Evolutionary conservation across 2,329 filamentous ascomycete genomes (phyloP).

Genomic region (Nemania bipapillata): DNA sequence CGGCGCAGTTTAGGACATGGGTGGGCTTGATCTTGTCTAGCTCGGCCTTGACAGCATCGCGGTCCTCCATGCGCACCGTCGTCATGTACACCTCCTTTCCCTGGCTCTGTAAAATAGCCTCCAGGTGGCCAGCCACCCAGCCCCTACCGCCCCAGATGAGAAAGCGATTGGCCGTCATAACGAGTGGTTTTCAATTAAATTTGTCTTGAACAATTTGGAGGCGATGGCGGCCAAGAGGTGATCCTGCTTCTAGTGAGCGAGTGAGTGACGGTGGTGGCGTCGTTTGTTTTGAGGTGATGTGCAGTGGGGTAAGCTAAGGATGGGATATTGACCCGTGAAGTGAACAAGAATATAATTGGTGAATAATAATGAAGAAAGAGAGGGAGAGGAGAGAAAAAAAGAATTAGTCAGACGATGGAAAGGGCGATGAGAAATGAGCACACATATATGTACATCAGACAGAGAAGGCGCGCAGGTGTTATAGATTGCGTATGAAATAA

Average conservation of each 20-base stretch:
- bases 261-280: neutral
- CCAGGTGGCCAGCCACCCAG: conserved; percentile 72
- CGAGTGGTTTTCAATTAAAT: conserved; percentile 42
- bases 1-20: conserved; percentile 73
- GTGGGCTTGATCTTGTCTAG: conserved; percentile 70
- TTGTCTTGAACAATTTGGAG: neutral
- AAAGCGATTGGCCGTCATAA: conserved; percentile 55
- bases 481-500: neutral
- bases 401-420: neutral
- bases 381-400: neutral
- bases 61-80: conserved; percentile 72
- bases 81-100: conserved; percentile 71
- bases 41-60: conserved; percentile 65
- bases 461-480: neutral
- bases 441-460: conserved; percentile 1
- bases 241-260: neutral
- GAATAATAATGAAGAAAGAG: no score
- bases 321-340: neutral
- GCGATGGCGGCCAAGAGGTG: conserved; percentile 6
- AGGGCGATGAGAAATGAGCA: neutral
- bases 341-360: neutral
- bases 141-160: conserved; percentile 73
- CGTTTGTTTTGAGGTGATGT: neutral
- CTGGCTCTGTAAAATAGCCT: conserved; percentile 66
- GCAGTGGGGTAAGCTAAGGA: conserved; percentile 9